A percentile compares a stretch with the other conserved stretches of the same genome.
Evolutionary conservation across 2,329 filamentous ascomycete species (phyloP).

Genomic region (Emydomyces testavorans): DNA sequence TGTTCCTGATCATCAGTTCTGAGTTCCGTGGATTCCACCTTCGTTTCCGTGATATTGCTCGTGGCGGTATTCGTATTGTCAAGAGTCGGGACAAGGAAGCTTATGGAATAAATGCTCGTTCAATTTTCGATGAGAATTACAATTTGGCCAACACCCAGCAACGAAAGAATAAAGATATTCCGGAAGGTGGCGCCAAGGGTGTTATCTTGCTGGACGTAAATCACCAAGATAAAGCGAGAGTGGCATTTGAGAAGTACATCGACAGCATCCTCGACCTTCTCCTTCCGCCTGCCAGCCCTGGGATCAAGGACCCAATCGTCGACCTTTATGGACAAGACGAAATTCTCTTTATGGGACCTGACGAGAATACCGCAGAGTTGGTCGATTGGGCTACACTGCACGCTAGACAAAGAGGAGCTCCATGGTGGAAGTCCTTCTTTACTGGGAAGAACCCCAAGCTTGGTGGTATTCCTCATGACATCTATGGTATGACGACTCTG

Average conservation of each 20-base stretch:
- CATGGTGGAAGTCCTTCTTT: constrained; percentile 99
- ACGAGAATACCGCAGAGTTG: constrained; percentile 95
- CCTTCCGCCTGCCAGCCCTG: constrained; percentile 75
- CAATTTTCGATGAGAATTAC: constrained; percentile 97
- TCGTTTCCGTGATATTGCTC: constrained; percentile 91
- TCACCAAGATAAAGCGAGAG: constrained; percentile 82
- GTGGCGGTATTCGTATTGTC: constrained; percentile 95
- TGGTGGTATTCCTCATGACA: constrained; percentile 90
- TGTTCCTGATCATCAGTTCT: constrained; percentile 96
- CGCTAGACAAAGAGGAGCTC: constrained; percentile 71
- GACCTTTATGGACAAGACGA: constrained; percentile 91
- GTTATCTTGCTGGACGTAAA: constrained; percentile 88
- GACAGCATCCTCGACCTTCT: constrained; percentile 95
- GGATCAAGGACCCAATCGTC: constrained; percentile 97
- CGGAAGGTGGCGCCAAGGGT: constrained; percentile 94
- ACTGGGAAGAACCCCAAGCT: constrained; percentile 95
- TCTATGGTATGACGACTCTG: constrained; percentile 94
- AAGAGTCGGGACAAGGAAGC: constrained; percentile 95
- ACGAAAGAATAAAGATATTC: constrained; percentile 99
- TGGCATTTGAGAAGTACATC: constrained; percentile 99
- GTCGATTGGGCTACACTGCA: constrained; percentile 99
- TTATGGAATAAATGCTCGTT: constrained; percentile 90
- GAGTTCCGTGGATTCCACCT: constrained; percentile 96
- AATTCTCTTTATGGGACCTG: constrained; percentile 96
- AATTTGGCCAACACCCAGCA: constrained; percentile 96